A percentile compares a stretch with the other conserved stretches of the same genome.
Evolutionary conservation across 2,329 filamentous ascomycete species (phyloP).

Genomic region (Penicillium sp.): DNA sequence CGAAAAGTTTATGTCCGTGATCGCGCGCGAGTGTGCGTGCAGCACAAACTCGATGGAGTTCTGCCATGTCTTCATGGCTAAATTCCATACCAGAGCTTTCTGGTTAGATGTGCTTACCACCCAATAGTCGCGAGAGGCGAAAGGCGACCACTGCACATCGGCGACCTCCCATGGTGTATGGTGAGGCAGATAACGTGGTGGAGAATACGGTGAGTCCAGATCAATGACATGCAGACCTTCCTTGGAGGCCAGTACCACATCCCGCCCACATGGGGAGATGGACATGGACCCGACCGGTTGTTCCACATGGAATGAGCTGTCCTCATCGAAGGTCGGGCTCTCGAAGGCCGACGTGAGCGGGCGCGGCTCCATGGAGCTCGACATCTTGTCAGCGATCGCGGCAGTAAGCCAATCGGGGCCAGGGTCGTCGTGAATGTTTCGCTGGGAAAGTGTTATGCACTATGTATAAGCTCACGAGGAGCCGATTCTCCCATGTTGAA

Average conservation of each 20-base stretch:
- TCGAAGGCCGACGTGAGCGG: conserved; percentile 64
- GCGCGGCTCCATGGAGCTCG: conserved; percentile 37
- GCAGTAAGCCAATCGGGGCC: conserved; percentile 11
- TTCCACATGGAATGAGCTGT: conserved; percentile 80
- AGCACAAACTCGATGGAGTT: conserved; percentile 87
- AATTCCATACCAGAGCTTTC: conserved; percentile 90
- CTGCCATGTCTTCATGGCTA: conserved; percentile 68
- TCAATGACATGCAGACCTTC: conserved; percentile 90
- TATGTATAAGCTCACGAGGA: neutral
- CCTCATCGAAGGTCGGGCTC: conserved; percentile 81
- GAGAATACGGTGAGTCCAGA: conserved; percentile 82
- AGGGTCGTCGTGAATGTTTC: conserved; percentile 5
- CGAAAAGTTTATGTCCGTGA: conserved; percentile 95
- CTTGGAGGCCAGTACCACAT: conserved; percentile 86
- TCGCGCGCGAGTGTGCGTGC: conserved; percentile 80
- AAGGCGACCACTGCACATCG: conserved; percentile 96
- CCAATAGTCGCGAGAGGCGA: conserved; percentile 86
- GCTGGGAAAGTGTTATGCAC: conserved; percentile 2
- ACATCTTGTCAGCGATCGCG: conserved; percentile 26
- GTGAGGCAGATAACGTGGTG: conserved; percentile 80
- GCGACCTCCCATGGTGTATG: conserved; percentile 92
- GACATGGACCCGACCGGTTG: conserved; percentile 81
- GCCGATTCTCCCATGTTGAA: conserved; percentile 3
- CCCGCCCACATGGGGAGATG: conserved; percentile 86
- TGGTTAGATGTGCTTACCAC: conserved; percentile 93